Conservation (phyloP, 257 asterid genomes). For the Nicotiana attenuata region DNA sequence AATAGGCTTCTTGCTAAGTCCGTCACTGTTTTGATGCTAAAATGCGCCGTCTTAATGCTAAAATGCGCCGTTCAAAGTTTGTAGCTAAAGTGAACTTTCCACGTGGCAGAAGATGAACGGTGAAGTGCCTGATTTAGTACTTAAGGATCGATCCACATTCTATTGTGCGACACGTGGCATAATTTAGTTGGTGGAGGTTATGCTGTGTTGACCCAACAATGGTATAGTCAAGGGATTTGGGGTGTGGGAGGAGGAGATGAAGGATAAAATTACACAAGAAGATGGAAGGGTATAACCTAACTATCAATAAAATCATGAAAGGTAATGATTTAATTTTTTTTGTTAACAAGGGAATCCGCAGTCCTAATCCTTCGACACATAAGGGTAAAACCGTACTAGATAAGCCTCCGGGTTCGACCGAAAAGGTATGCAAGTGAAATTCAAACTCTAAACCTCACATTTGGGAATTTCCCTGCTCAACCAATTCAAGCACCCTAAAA, state of each 20-base stretch:
- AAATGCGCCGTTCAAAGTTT: neutral
- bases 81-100: neutral
- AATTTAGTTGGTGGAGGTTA: neutral
- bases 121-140: neutral
- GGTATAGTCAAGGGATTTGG: neutral
- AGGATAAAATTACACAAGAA: neutral
- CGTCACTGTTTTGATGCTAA: conserved; percentile 5
- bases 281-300: neutral
- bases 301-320: too few relatives aligned
- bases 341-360: too few relatives aligned
- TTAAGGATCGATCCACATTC: neutral
- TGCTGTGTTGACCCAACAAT: neutral
- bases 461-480: too few relatives aligned
- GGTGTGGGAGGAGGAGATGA: neutral
- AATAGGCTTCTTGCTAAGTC: conserved; percentile 12
- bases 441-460: too few relatives aligned
- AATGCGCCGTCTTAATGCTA: neutral
- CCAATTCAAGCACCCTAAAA: too few relatives aligned
- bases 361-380: too few relatives aligned
- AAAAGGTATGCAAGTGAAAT: too few relatives aligned
- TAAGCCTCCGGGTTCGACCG: too few relatives aligned
- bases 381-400: too few relatives aligned
- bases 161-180: neutral
- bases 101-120: neutral
- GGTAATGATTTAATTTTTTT: too few relatives aligned